Conservation (phyloP, 2,329 filamentous ascomycete genomes). For the Ilyonectria destructans region DNA sequence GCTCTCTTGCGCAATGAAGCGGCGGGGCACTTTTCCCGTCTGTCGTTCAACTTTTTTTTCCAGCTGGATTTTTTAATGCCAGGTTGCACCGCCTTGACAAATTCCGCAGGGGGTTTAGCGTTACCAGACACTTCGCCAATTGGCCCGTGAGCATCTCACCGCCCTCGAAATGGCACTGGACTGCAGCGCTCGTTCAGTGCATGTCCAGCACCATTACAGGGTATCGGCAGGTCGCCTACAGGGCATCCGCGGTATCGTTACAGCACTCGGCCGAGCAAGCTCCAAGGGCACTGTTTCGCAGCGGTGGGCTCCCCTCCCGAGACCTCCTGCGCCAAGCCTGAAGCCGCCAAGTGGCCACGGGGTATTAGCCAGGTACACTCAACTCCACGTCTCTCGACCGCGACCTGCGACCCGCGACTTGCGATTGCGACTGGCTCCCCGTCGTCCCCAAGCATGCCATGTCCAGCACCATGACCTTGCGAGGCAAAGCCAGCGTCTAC, state of each 20-base stretch:
- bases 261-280: slow-evolving; percentile 34
- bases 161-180: slow-evolving; percentile 33
- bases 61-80: slow-evolving; percentile 56
- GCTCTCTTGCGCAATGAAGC: slow-evolving; percentile 42
- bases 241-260: slow-evolving; percentile 26
- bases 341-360: slow-evolving; percentile 54
- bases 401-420: slow-evolving; percentile 25
- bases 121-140: background rate
- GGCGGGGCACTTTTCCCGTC: slow-evolving; percentile 54
- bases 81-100: slow-evolving; percentile 46
- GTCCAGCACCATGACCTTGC: slow-evolving; percentile 58
- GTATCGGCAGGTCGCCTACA: slow-evolving; percentile 15
- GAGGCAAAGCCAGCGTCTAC: slow-evolving; percentile 73
- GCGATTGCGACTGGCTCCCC: slow-evolving; percentile 38
- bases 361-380: slow-evolving; percentile 25
- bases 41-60: slow-evolving; percentile 56
- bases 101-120: slow-evolving; percentile 34
- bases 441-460: slow-evolving; percentile 53
- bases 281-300: slow-evolving; percentile 38
- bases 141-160: slow-evolving; percentile 41
- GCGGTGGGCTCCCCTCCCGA: slow-evolving; percentile 39
- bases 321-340: slow-evolving; percentile 37
- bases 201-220: slow-evolving; percentile 33
- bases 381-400: slow-evolving; percentile 47
- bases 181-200: slow-evolving; percentile 25